These are phyloP conservation scores for Tilletia caries DNA, from an alignment of 1,284 basidiomycete genomes.

Conservation along the genomic window DNA sequence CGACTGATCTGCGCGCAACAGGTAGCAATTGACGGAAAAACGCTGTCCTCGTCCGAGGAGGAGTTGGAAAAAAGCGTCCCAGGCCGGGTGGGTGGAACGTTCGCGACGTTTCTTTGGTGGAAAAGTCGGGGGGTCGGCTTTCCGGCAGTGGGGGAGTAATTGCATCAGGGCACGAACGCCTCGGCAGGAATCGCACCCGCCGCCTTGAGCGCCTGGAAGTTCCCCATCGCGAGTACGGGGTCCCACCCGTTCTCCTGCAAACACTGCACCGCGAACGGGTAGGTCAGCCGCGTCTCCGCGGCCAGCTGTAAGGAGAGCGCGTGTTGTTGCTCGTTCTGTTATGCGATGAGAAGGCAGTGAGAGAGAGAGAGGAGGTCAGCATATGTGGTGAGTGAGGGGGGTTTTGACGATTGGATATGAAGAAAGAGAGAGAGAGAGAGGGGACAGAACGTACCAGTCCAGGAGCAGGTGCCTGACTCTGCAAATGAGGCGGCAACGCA, in stretches of 20 bases:
- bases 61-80: too few species aligned
- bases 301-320: conserved; percentile 49
- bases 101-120: too few species aligned
- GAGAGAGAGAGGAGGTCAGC: too few species aligned
- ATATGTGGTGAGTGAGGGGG: not conserved
- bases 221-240: conserved; percentile 43
- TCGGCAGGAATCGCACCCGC: conserved; percentile 6
- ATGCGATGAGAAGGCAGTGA: not conserved
- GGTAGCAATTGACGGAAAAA: too few species aligned
- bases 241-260: conserved; percentile 55
- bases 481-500: conserved; percentile 30
- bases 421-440: not conserved
- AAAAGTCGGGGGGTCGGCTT: too few species aligned
- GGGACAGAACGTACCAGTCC: conserved; percentile 15
- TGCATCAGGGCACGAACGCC: not conserved
- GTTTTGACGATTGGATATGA: too few species aligned
- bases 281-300: conserved; percentile 50
- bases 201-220: conserved; percentile 49
- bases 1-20: too few species aligned
- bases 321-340: conserved; percentile 48
- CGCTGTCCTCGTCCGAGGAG: too few species aligned
- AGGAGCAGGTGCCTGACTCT: conserved; percentile 20
- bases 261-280: conserved; percentile 54
- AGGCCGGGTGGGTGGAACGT: too few species aligned
- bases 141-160: too few species aligned